These are phyloP conservation scores for Corynascus novoguineensis DNA, from an alignment of 495 filamentous ascomycete species.

Conservation along the genomic window DNA sequence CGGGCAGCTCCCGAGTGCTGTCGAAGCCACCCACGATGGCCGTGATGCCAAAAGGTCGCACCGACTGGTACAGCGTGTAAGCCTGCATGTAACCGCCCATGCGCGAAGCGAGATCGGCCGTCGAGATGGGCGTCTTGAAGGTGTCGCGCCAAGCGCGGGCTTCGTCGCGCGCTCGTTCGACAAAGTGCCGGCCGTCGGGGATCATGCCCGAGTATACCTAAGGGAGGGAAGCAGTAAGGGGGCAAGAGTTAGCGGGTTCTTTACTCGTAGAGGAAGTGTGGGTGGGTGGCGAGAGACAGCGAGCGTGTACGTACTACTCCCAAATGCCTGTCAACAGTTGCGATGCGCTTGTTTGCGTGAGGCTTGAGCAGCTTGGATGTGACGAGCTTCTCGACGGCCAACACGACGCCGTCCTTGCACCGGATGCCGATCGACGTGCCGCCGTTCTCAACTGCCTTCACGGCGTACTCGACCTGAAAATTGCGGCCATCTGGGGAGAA, in stretches of 20 bases:
- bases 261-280: not conserved
- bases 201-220: slow-evolving; percentile 90
- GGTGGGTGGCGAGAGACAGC: not conserved
- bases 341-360: slow-evolving; percentile 92
- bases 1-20: slow-evolving; percentile 66
- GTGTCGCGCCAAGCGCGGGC: slow-evolving; percentile 77
- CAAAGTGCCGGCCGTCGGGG: slow-evolving; percentile 92
- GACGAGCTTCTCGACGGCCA: slow-evolving; percentile 95
- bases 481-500: slow-evolving; percentile 98
- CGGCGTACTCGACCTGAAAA: slow-evolving; percentile 98
- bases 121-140: slow-evolving; percentile 89
- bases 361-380: slow-evolving; percentile 90
- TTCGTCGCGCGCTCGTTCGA: slow-evolving; percentile 89
- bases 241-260: not conserved
- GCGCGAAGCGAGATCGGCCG: slow-evolving; percentile 75
- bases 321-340: slow-evolving; percentile 87
- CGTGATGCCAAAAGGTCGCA: slow-evolving; percentile 93
- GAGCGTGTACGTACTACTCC: slow-evolving; percentile 64
- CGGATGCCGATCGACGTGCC: slow-evolving; percentile 94
- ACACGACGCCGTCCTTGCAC: slow-evolving; percentile 93
- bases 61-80: slow-evolving; percentile 93
- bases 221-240: no score
- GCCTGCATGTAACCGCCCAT: slow-evolving; percentile 95
- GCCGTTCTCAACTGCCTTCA: slow-evolving; percentile 97
- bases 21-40: slow-evolving; percentile 94